Base-by-base conservation (phyloP, 148 eudicot species). In the Camellia sinensis region DNA sequence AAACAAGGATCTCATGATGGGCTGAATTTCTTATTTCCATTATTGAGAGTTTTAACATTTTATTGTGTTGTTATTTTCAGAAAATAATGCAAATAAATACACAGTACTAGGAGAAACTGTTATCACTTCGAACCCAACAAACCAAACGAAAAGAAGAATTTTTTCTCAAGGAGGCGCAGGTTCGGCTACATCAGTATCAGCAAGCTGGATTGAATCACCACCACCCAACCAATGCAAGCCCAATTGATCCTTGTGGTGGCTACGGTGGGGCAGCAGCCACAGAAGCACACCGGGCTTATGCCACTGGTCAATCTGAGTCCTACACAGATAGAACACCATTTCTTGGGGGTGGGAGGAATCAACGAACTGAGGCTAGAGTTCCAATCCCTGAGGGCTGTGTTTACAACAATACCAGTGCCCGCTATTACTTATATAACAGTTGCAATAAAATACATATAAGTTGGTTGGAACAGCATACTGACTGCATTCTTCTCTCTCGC, bases 21-120 rank as follows among this genome's bases (percentile, higher is more conserved):
- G 44, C 21, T 59, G 48, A 6, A 21, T 41, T 70, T 57, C 43
- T 13, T 79, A 56, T 54, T 57, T 1, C 3, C 15, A 8, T 18
- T 43, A 44, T 43, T 43, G 29, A 56, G 17, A 29, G 37, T 29
- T 44, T n/a, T 37, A 45, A 67, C 76, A 37, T 37, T 61, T 22
- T 60, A 19, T n/a, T 6, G 41, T 15, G 63, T 22, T 40, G 21
- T 62, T 52, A 45, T 60, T 65, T 80, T 66, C 92, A 91, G 94
- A 91, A 78, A 84, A 84, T 89, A 75, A 73, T 78, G 15, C 90
- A 87, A 80, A 89, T 91, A 76, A 87, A 88, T 74, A 81, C 75
- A 37, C 82, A 84, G 71, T 86, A 89, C 78, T 89, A 84, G 53
- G 85, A 83, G 73, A 79, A 80, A 56, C 64, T 83, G 9, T 59